A percentile compares a stretch with the other conserved stretches of the same genome.
Conservation (phyloP, 768 basidiomycete genomes). For the Mycena capillaripes region DNA sequence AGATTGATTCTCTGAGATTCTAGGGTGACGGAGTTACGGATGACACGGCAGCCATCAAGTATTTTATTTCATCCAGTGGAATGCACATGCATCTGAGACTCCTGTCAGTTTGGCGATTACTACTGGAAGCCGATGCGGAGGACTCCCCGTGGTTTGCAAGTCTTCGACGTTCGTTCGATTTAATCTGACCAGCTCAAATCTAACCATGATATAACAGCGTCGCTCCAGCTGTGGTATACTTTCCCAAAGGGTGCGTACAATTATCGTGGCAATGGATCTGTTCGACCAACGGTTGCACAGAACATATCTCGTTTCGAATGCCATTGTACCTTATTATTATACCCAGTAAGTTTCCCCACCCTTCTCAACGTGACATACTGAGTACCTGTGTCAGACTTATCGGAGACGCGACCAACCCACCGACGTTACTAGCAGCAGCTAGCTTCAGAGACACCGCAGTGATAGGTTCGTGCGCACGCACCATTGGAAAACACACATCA, state of each 20-base stretch:
- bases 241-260: slow-evolving; percentile 73
- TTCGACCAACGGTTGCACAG: slow-evolving; percentile 47
- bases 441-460: slow-evolving; percentile 79
- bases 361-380: neutral
- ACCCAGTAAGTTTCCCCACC: slow-evolving; percentile 57
- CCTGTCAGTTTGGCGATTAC: slow-evolving; percentile 73
- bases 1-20: neutral
- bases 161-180: slow-evolving; percentile 67
- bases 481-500: neutral
- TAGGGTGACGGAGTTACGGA: slow-evolving; percentile 77
- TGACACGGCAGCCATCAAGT: slow-evolving; percentile 86
- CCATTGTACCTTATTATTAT: slow-evolving; percentile 82
- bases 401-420: slow-evolving; percentile 78
- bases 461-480: slow-evolving; percentile 64
- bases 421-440: slow-evolving; percentile 73
- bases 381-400: slow-evolving; percentile 55
- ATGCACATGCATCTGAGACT: neutral
- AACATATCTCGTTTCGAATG: slow-evolving; percentile 74
- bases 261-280: neutral
- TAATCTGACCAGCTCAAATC: neutral
- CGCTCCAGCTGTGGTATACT: slow-evolving; percentile 81
- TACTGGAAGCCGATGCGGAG: slow-evolving; percentile 71
- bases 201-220: slow-evolving; percentile 52
- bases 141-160: slow-evolving; percentile 51
- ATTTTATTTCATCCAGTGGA: slow-evolving; percentile 7